Evolutionary conservation across 805 yeast species (phyloP), one percentile per base, ranked within the genome.

Genomic region (Wickerhamomyces queroliae): DNA sequence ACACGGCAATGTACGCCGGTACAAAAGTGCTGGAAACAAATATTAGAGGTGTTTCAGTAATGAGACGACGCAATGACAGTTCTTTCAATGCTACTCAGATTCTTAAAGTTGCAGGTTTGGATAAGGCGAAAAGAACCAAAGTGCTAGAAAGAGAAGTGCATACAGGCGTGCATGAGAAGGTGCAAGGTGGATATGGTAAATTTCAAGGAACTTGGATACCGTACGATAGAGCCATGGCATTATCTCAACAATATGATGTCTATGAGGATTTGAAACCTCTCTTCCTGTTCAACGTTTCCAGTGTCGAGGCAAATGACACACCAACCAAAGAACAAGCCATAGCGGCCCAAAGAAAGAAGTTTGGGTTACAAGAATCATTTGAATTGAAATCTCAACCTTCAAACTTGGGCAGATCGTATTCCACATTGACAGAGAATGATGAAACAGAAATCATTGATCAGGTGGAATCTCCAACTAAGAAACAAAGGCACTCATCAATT

Each of bases 161-260:
- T 52, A 70, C 69, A 35, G 80, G 82, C 31, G 54, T 62, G 7
- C 90, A 84, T 55, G 87, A 83, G 55, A 84, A 84, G 56, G 78
- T 84, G 37, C 91, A 83, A 58, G 93, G 93, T 43, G 95, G 93
- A 3, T 83, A 83, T 58, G 93, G 93, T 9, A 66, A 87, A 41
- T 84, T 83, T 53, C 93, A 85, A 62, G 95, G 95, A 7, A 83
- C 95, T 3, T 85, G 93, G 93, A 80, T 85, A 22, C 91, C 93
- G 1, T 62, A 83, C 34, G 74, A 71, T 12, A 76, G 78, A 48
- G 93, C 91, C 3, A 71, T 68, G 27, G 66, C 75, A 35, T 64
- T 82, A 44, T 78, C 79, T 3, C 65, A 69, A 32, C 69, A 67
- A 35, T 72, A 74, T 46, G 79, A 74, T 2, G 93, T 85, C 5